Conservation (phyloP, 257 asterid genomes). For the Capsicum chinense region DNA sequence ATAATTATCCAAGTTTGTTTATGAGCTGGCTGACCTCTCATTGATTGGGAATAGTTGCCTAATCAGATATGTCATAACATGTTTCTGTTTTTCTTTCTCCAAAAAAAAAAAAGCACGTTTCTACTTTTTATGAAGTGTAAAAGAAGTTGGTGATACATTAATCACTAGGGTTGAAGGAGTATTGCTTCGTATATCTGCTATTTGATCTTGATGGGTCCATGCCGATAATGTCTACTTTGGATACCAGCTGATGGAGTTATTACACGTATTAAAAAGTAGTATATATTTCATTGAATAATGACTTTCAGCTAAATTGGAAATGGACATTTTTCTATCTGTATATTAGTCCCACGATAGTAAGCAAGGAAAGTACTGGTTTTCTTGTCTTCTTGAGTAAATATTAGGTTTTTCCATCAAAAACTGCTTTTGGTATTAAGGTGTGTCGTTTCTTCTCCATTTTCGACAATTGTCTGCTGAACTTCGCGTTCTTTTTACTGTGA, state of each 20-base stretch:
- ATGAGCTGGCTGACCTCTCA: neutral
- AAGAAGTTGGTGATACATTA: neutral
- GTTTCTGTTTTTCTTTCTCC: neutral
- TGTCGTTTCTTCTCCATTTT: neutral
- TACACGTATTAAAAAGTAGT: neutral
- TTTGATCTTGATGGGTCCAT: neutral
- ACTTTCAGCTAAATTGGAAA: conserved; percentile 13
- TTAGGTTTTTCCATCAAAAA: neutral
- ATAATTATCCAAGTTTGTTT: conserved; percentile 17
- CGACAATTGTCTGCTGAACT: neutral
- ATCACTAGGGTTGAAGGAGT: neutral
- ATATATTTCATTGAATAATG: neutral
- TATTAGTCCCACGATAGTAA: neutral
- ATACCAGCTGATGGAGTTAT: neutral
- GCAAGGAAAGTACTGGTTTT: conserved; percentile 14
- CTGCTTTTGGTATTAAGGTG: neutral
- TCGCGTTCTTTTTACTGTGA: neutral
- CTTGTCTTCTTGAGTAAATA: neutral
- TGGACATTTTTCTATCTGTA: neutral
- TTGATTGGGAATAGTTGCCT: conserved; percentile 10
- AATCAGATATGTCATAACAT: neutral
- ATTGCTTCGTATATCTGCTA: neutral
- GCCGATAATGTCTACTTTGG: neutral
- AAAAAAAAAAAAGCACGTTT: neutral
- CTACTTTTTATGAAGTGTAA: conserved; percentile 16